A percentile compares a stretch with the other conserved stretches of the same genome.
These are phyloP conservation scores for Talaromyces islandicus DNA, from an alignment of 2,329 filamentous ascomycete genomes.

Conservation along the genomic window DNA sequence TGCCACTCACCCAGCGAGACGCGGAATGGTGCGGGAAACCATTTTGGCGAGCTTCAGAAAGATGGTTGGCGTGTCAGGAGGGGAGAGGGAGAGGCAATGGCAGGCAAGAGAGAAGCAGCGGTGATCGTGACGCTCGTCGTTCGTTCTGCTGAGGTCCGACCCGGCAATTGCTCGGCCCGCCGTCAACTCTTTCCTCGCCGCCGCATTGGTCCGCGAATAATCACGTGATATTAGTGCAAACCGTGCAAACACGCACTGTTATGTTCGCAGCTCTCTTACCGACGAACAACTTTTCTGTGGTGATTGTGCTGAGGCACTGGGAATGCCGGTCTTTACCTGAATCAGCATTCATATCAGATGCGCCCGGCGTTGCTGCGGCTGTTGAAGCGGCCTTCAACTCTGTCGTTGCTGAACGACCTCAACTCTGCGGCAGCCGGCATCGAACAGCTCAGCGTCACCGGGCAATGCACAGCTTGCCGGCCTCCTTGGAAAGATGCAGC, in stretches of 20 bases:
- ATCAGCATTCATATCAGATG: slow-evolving; percentile 24
- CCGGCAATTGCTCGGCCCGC: slow-evolving; percentile 12
- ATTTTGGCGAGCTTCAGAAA: slow-evolving; percentile 29
- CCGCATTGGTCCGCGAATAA: slow-evolving; percentile 10
- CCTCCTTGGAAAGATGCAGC: slow-evolving; percentile 14
- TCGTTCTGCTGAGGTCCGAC: slow-evolving; percentile 10
- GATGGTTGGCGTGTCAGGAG: slow-evolving; percentile 17
- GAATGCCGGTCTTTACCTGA: not conserved
- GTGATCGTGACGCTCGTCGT: slow-evolving; percentile 12
- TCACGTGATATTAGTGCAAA: slow-evolving; percentile 8
- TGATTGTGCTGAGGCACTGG: not conserved
- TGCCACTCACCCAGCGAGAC: slow-evolving; percentile 37
- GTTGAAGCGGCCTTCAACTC: slow-evolving; percentile 36
- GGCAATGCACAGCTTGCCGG: slow-evolving; percentile 25
- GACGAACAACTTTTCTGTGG: not conserved
- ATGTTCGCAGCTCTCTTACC: not conserved
- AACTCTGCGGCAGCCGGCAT: slow-evolving; percentile 21
- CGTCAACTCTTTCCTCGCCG: slow-evolving; percentile 1
- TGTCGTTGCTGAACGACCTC: slow-evolving; percentile 31
- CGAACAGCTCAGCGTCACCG: slow-evolving; percentile 23
- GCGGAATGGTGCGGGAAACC: slow-evolving; percentile 36
- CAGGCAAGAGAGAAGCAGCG: slow-evolving; percentile 20
- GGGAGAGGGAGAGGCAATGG: slow-evolving; percentile 22
- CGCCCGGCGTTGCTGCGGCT: slow-evolving; percentile 39
- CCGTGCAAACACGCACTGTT: slow-evolving; percentile 5